Conservation (phyloP, 768 basidiomycete species). For the Amanita exitialis region DNA sequence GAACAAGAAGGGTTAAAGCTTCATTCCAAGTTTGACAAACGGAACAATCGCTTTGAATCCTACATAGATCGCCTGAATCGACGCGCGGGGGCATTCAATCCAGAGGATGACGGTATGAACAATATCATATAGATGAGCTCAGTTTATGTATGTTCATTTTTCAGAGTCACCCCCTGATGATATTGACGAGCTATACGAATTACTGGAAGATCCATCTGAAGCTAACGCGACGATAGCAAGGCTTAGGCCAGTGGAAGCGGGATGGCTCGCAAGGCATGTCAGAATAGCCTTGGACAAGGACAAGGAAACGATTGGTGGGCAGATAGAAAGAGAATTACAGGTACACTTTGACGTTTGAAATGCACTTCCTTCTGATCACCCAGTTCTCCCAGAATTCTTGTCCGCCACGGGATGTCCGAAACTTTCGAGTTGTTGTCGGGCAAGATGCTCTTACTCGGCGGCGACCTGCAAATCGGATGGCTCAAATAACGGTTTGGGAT, state of each 20-base stretch:
- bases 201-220: constrained; percentile 48
- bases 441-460: constrained; percentile 49
- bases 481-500: constrained; percentile 83
- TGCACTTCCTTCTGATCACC: not conserved
- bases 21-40: constrained; percentile 46
- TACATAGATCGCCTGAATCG: constrained; percentile 58
- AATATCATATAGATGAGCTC: constrained; percentile 1
- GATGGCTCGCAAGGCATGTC: constrained; percentile 52
- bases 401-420: constrained; percentile 66
- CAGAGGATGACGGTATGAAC: constrained; percentile 28
- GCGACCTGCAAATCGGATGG: constrained; percentile 45
- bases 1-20: constrained; percentile 51
- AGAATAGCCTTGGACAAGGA: constrained; percentile 37
- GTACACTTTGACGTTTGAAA: constrained; percentile 29
- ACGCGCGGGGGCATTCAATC: constrained; percentile 36
- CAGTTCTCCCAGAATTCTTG: constrained; percentile 34
- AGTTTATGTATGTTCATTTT: constrained; percentile 1
- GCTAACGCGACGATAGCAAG: constrained; percentile 32
- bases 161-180: constrained; percentile 34
- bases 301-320: constrained; percentile 37
- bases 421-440: constrained; percentile 64
- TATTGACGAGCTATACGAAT: constrained; percentile 50
- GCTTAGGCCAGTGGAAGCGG: constrained; percentile 37
- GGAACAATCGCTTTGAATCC: constrained; percentile 39
- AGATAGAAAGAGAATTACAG: constrained; percentile 65